Base-by-base conservation (phyloP, 169 alveolate species). In the Plasmodium yoelii region DNA sequence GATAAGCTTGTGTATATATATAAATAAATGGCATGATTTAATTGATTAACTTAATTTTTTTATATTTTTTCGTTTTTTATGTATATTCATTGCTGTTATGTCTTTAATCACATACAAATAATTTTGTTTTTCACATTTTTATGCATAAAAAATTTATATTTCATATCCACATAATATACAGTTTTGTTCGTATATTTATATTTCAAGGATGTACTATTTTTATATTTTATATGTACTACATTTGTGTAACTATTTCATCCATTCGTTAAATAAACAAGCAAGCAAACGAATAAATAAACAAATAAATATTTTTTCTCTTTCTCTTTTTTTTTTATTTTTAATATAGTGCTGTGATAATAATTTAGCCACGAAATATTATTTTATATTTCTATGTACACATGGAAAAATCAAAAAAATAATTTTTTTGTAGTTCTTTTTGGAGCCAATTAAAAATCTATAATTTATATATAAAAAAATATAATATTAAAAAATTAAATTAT, bases 261-360 rank as follows among this genome's bases (percentile, higher is more conserved):
- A 34, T 34, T 34, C 7, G 7, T 34, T 34, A 34, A n/a, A n/a
- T n/a, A n/a, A n/a, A n/a, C n/a, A n/a, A n/a, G n/a, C n/a, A n/a
- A n/a, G n/a, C n/a, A n/a, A n/a, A n/a, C n/a, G n/a, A n/a, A n/a
- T n/a, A n/a, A n/a, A n/a, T n/a, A n/a, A n/a, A n/a, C n/a, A n/a
- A 28, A 28, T 34, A 34, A 34, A 34, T 2, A 5, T 49, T 42
- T 70, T 59, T 51, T 57, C 67, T 70, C 51, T 39, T 69, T 53
- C 26, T 34, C n/a, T 34, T 70, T 49, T 53, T 70, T n/a, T 12
- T n/a, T 53, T 70, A 6, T 12, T n/a, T 47, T 47, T 13, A 51
- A 13, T 51, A 12, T 13, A 51, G 19, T 12, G 19, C 24, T 12
- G n/a, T 51, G 19, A 51, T 15, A 51, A 13, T 13, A 51, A 51